phyloP scores from a whole-genome alignment of 164 flowering plant genomes.

The Magnolia changhungtana region DNA sequence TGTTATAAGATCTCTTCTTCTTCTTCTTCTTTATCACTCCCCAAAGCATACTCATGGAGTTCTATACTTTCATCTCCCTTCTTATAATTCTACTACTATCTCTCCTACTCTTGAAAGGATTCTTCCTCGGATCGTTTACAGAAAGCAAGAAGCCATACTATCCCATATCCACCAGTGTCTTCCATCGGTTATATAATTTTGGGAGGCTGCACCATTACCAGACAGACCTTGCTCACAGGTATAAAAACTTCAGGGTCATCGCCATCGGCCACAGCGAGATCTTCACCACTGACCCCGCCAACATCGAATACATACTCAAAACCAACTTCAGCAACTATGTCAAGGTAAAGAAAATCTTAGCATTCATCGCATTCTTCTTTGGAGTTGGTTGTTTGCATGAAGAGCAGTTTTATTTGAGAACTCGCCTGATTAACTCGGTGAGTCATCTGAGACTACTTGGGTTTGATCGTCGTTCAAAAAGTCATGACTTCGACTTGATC shows the following conservation, averaged over 20 bases:
- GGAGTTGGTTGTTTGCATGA: no score
- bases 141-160: constrained; percentile 10
- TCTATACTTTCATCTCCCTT: neutral
- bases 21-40: neutral
- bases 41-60: neutral
- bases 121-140: neutral
- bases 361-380: neutral
- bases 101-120: neutral
- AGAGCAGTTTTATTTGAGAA: neutral
- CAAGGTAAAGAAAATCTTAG: constrained; percentile 5
- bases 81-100: neutral
- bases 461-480: no score
- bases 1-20: no score
- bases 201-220: constrained; percentile 31
- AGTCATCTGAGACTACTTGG: no score
- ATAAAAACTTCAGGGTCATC: constrained; percentile 43
- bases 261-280: constrained; percentile 31
- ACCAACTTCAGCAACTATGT: constrained; percentile 40
- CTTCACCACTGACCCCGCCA: constrained; percentile 44
- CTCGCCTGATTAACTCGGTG: no score
- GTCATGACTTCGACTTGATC: no score
- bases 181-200: constrained; percentile 28
- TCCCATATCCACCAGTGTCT: constrained; percentile 30
- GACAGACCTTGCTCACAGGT: constrained; percentile 23
- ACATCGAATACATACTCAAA: constrained; percentile 52